Percentiles rank a stretch among this genome's conserved stretches.
These are phyloP conservation scores for Floccularia luteovirens DNA, from an alignment of 768 basidiomycete genomes.

Conservation along the genomic window DNA sequence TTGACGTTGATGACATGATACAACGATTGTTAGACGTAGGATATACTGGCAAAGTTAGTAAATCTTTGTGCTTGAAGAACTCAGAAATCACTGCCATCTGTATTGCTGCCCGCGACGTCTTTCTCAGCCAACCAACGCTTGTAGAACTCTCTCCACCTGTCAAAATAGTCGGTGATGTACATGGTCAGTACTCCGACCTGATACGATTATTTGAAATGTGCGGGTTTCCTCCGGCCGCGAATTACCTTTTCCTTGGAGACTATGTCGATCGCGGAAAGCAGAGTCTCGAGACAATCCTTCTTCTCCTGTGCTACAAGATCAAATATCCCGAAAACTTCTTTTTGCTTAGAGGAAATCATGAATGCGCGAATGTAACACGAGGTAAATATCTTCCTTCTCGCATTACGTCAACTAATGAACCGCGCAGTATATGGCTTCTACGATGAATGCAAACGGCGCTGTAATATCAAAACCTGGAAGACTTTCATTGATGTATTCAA, in stretches of 20 bases:
- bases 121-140: slow-evolving; percentile 92
- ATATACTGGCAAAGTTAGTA: slow-evolving; percentile 97
- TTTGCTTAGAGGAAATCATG: slow-evolving; percentile 94
- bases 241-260: slow-evolving; percentile 98
- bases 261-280: slow-evolving; percentile 99
- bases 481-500: slow-evolving; percentile 99
- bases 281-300: slow-evolving; percentile 94
- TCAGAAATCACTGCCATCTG: slow-evolving; percentile 93
- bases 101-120: slow-evolving; percentile 91
- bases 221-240: slow-evolving; percentile 94
- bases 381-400: slow-evolving; percentile 42
- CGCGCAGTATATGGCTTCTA: slow-evolving; percentile 94
- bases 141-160: slow-evolving; percentile 97
- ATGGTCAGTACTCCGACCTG: slow-evolving; percentile 98
- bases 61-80: slow-evolving; percentile 92
- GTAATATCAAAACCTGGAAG: slow-evolving; percentile 99
- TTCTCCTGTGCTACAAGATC: slow-evolving; percentile 98
- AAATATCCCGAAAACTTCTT: slow-evolving; percentile 99
- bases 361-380: slow-evolving; percentile 98
- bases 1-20: slow-evolving; percentile 99
- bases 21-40: slow-evolving; percentile 92
- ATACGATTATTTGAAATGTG: slow-evolving; percentile 99
- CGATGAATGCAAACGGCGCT: slow-evolving; percentile 98
- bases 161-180: slow-evolving; percentile 99
- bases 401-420: slow-evolving; percentile 10